Evolutionary conservation across 495 filamentous ascomycete genomes (phyloP), one percentile per base, ranked within the genome.

Genomic region (Penicillium longicatenatum): DNA sequence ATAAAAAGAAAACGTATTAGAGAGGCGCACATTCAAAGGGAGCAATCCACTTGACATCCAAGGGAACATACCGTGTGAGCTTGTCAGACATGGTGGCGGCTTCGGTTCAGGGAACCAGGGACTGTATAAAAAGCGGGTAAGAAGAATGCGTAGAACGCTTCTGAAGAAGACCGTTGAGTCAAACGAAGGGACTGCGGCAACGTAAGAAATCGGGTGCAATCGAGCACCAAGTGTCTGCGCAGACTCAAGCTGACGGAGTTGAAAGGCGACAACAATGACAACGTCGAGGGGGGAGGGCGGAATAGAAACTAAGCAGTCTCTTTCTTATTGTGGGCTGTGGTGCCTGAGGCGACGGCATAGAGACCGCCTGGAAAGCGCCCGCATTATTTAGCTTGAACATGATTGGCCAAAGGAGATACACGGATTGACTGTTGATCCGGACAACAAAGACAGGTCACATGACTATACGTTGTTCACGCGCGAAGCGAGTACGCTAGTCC

Each of bases 21-120:
- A 6, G 35, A 41, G 2, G 51, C 35, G 46, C 46, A 22, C 11
- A 2, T 26, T 52, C 12, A n/a, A 6, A 14, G 9, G 11, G 19
- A 17, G 17, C 16, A 2, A 11, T 3, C 16, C 22, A 16, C 21
- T 12, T 17, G 16, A 29, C 20, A 29, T 21, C 51, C 11, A 7
- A 30, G 16, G 16, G 30, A 50, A 58, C 75, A 60, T 84, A 90
- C 90, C 90, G 86, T 52, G 91, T 94, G 59, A 95, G 80, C 76
- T 86, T 94, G 81, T 96, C 91, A 59, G 88, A 81, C 91, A 94
- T 95, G 68, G 55, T 80, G 72, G 52, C 51, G 64, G 53, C 49
- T 55, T 63, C 50, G 64, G 57, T 52, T 65, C 55, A 56, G 59
- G 53, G 52, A 70, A 66, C 61, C 68, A 61, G 35, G 24, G 55